Evolutionary conservation across 805 yeast species (phyloP), one percentile per base, ranked within the genome.

Genomic region (Myxozyma mucilagina): DNA sequence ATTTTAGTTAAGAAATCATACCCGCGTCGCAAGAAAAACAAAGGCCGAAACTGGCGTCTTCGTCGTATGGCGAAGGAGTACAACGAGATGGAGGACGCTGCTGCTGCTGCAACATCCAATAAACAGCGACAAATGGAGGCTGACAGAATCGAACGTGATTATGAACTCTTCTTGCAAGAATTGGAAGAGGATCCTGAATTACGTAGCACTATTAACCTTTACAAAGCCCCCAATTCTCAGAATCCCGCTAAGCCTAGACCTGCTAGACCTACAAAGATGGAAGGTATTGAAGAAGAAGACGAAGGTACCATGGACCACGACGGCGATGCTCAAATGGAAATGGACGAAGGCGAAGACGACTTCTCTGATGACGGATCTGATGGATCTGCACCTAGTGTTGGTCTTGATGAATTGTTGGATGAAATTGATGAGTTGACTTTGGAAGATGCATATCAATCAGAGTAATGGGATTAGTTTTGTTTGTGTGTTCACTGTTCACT

Each of bases 21-120:
- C 79, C 81, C 86, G 49, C 87, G 96, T 80, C 80, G 84, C 50
- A 84, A 83, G 78, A 87, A 84, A 77, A 77, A 83, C 67, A 87
- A 87, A 83, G 83, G 86, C 80, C 86, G 93, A 82, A 80, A 80
- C 75, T 90, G 96, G 96, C 90, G 87, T 77, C 84, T 93, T 76
- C 89, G 89, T 86, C 88, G 98, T 82, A 92, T 93, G 97, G 98
- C 98, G 42, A 89, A 82, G 72, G 98, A 94, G 77, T 96, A 92
- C 78, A 83, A 84, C 67, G 97, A 92, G 69, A 85, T 90, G 67
- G 91, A 86, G 48, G 96, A 94, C 60, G 45, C 53, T 14, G 61
- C 57, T 6, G 54, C 41, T 24, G 34, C 64, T 10, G 80, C 29
- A 24, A 24, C 84, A 67, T 85, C 84, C 68, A 36, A 66, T 31